Percentiles rank a stretch among this genome's conserved stretches.
Evolutionary conservation across 345 rosid species (phyloP).

Genomic region (Eucalyptus rudis): DNA sequence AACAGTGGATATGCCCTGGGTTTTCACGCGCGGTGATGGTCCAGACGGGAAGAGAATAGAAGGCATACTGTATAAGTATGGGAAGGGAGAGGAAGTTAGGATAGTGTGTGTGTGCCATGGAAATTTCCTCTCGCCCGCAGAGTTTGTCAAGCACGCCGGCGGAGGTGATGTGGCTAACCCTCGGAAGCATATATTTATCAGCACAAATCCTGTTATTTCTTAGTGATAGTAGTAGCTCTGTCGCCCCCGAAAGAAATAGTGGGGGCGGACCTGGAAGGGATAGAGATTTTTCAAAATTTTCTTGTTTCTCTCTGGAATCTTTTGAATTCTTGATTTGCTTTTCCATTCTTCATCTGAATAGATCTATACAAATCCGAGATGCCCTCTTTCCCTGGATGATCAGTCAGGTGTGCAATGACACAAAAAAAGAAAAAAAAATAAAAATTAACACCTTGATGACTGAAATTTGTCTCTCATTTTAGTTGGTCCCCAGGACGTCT

Average conservation of each 20-base stretch:
- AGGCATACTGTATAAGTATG: conserved; percentile 39
- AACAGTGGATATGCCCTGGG: conserved; percentile 36
- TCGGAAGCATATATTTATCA: conserved; percentile 34
- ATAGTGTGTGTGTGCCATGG: conserved; percentile 51
- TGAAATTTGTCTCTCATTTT: not conserved
- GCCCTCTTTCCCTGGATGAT: not conserved
- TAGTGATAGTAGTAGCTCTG: not conserved
- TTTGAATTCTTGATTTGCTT: not conserved
- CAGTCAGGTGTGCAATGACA: not conserved
- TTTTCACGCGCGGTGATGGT: conserved; percentile 39
- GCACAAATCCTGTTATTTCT: conserved; percentile 11
- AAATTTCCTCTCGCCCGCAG: conserved; percentile 29
- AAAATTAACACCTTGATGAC: not conserved
- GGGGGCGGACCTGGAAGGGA: not conserved
- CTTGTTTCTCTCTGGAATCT: not conserved
- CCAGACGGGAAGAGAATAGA: conserved; percentile 34
- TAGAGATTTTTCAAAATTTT: not conserved
- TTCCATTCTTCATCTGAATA: not conserved
- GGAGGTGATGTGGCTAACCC: conserved; percentile 27
- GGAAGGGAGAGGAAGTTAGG: conserved; percentile 37
- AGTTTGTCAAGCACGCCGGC: conserved; percentile 41
- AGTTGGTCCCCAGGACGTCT: not conserved
- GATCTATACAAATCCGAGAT: not conserved
- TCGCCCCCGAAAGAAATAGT: not conserved
- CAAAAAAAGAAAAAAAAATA: not conserved